Percentiles rank a stretch among this genome's conserved stretches.
Evolutionary conservation across 371 early-diverging fungal genomes (phyloP).

Genomic region (Blakeslea trispora): DNA sequence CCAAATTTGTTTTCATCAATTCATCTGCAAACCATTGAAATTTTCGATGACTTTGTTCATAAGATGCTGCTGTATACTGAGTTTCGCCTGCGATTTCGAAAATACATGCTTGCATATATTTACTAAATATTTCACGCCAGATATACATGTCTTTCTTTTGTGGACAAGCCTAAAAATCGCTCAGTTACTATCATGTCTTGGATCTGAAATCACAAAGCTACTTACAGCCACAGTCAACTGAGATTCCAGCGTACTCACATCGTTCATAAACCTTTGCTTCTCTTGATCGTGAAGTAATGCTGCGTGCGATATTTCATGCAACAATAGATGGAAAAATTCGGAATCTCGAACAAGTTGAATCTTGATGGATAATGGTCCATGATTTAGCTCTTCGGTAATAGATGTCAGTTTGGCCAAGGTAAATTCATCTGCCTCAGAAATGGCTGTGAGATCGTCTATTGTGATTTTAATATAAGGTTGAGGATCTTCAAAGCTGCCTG

Average conservation of each 20-base stretch:
- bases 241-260: neutral
- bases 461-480: constrained; percentile 44
- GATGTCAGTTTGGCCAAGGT: constrained; percentile 21
- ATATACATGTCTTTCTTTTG: constrained; percentile 38
- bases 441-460: constrained; percentile 24
- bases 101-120: constrained; percentile 63
- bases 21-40: constrained; percentile 48
- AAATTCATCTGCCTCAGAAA: constrained; percentile 13
- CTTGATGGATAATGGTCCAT: constrained; percentile 32
- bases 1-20: constrained; percentile 37
- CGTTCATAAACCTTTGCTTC: constrained; percentile 21
- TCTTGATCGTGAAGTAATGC: constrained; percentile 42
- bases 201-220: too few relatives aligned
- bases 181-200: too few relatives aligned
- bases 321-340: constrained; percentile 57
- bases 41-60: constrained; percentile 45
- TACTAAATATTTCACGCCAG: constrained; percentile 69
- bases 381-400: constrained; percentile 12
- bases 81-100: constrained; percentile 51
- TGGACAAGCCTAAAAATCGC: constrained; percentile 12
- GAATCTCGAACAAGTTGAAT: constrained; percentile 57
- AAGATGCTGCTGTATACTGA: constrained; percentile 14
- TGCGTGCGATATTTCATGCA: constrained; percentile 50
- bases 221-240: neutral
- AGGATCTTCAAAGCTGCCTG: constrained; percentile 36